Conservation (phyloP, 208 protist genomes). For the Zelonia costaricensis region DNA sequence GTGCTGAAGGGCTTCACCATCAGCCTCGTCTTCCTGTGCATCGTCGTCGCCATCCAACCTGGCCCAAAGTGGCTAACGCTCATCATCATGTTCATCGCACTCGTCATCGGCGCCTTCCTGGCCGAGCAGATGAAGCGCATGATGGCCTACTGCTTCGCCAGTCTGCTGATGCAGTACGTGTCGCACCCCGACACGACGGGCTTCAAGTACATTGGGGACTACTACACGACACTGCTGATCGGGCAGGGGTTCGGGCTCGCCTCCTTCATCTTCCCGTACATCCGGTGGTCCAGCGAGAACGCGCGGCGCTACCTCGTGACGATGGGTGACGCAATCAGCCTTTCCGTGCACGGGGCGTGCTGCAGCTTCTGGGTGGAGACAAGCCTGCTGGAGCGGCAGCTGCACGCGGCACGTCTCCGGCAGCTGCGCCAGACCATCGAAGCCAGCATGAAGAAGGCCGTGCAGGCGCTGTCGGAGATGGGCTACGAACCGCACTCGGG, state of each 20-base stretch:
- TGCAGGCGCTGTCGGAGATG: constrained; percentile 56
- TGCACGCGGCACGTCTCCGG: constrained; percentile 70
- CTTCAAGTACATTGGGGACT: constrained; percentile 67
- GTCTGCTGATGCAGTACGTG: constrained; percentile 79
- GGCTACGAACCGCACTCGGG: constrained; percentile 84
- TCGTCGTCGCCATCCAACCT: constrained; percentile 67
- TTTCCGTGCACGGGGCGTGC: constrained; percentile 75
- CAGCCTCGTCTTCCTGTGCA: constrained; percentile 51
- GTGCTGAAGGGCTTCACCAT: constrained; percentile 77
- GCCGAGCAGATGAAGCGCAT: constrained; percentile 79
- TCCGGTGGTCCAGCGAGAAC: constrained; percentile 84
- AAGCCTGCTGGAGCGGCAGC: constrained; percentile 68
- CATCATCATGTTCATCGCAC: constrained; percentile 62
- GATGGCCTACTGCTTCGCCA: constrained; percentile 62
- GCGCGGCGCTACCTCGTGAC: constrained; percentile 67
- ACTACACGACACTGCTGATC: constrained; percentile 76
- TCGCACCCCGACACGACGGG: constrained; percentile 45
- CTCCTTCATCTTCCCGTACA: constrained; percentile 80
- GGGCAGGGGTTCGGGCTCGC: constrained; percentile 72
- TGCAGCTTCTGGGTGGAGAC: constrained; percentile 73
- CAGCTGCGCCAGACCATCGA: constrained; percentile 66
- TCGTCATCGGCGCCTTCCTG: constrained; percentile 63
- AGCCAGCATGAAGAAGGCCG: constrained; percentile 51
- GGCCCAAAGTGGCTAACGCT: constrained; percentile 63
- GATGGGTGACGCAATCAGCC: constrained; percentile 72